Conservation (phyloP, 805 yeast genomes). For the Metschnikowia dekortorum region DNA sequence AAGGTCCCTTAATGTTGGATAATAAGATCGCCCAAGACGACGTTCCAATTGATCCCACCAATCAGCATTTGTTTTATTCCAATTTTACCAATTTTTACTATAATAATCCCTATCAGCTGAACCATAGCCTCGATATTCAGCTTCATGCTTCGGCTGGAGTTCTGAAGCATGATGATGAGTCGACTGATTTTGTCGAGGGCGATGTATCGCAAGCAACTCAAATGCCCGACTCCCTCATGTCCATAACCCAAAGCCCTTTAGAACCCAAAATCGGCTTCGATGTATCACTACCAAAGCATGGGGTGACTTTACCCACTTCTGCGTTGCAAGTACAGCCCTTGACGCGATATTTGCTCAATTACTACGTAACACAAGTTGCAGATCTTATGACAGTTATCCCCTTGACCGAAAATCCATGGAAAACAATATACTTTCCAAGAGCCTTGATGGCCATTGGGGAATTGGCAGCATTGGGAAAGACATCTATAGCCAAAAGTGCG, state of each 20-base stretch:
- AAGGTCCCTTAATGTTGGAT: constrained; percentile 1
- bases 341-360: constrained; percentile 65
- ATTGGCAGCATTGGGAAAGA: constrained; percentile 64
- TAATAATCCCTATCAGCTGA: constrained; percentile 35
- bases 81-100: constrained; percentile 37
- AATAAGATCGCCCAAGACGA: constrained; percentile 7
- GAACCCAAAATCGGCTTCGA: constrained; percentile 44
- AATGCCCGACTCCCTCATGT: constrained; percentile 56
- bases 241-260: constrained; percentile 36
- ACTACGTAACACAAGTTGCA: constrained; percentile 72
- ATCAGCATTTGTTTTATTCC: constrained; percentile 35
- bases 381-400: constrained; percentile 73
- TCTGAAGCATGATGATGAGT: constrained; percentile 24
- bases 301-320: constrained; percentile 46
- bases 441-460: constrained; percentile 83
- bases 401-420: constrained; percentile 81
- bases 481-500: constrained; percentile 74
- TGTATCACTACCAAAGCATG: constrained; percentile 25
- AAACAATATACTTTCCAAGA: constrained; percentile 76
- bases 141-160: constrained; percentile 35
- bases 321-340: constrained; percentile 65
- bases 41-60: constrained; percentile 29
- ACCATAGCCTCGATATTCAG: constrained; percentile 38
- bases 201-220: constrained; percentile 30
- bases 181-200: constrained; percentile 34